Evolutionary conservation across 148 eudicot genomes (phyloP), one percentile per base, ranked within the genome.

Genomic region (Selenicereus undatus): DNA sequence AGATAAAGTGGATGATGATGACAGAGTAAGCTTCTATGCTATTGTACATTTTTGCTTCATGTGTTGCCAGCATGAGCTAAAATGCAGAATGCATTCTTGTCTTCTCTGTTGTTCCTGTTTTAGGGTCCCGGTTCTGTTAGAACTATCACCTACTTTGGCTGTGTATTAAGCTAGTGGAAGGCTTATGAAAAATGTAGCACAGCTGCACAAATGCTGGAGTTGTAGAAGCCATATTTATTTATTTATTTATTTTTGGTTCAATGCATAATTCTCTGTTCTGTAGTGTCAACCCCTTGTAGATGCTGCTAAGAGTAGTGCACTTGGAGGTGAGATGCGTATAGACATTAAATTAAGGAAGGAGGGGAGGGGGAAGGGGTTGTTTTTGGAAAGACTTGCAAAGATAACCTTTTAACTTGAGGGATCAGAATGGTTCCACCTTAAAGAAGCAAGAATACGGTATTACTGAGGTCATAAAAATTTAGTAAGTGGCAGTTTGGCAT

Each of bases 1-100:
- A 86, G 99, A 93, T 86, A 88, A 86, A 84, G 83, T 77, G 56
- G 97, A 93, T 45, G 98, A 93, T 60, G 93, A 91, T 77, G 99
- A 94, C 82, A 90, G 91, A 82, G 99, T 96, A 85, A 88, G 91
- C 75, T 81, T 84, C 65, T 54, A 7, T 56, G 48, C 48, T 51
- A n/a, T n/a, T 51, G 24, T 14, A 14, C 29, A 10, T 4, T 29
- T 30, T 27, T 21, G 35, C 20, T 35, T 54, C 60, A 24, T 76
- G 14, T 45, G 27, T 62, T 30, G 6, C 65, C 3, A 32, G 26
- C 50, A 24, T 12, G 50, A 17, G 13, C 14, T 36, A 39, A 29
- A 48, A 11, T 48, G 48, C 29, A 66, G 71, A 18, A 42, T 66
- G 76, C 21, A 42, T 20, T 52, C 74, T 51, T 35, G 3, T 73